Base-by-base conservation (phyloP, 75 land plant species). In the Selaginella moellendorffii region DNA sequence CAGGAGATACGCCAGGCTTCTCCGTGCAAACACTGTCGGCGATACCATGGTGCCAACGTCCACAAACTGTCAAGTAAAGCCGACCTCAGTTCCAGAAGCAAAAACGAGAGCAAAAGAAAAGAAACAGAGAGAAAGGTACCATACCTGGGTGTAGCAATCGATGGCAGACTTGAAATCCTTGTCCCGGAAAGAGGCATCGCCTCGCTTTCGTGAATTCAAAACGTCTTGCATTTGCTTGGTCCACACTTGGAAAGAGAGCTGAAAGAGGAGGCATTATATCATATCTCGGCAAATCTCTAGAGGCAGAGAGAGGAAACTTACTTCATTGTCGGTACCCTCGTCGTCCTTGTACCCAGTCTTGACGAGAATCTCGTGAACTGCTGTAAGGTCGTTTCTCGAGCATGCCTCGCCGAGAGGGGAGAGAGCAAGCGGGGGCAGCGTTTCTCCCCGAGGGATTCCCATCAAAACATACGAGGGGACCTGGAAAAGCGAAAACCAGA, bases 231-330 rank as follows among this genome's bases (percentile, higher is more conserved):
- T 87, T 66, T 86, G 84, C 51, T 81, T 79, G 24, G 96, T 86
- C 96, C 96, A 89, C 65, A 77, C 75, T 77, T 89, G 96, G 69
- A 89, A 89, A 18, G 96, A 89, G 25, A 89, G 80, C 96, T 89
- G 84, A n/a, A n/a, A n/a, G n/a, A n/a, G n/a, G n/a, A n/a, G n/a
- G n/a, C n/a, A n/a, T n/a, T n/a, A n/a, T n/a, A n/a, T n/a, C n/a
- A n/a, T n/a, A n/a, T n/a, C n/a, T n/a, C n/a, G n/a, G n/a, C n/a
- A n/a, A n/a, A n/a, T n/a, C n/a, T n/a, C n/a, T n/a, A n/a, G n/a
- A n/a, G n/a, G n/a, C 59, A 56, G n/a, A 56, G 24, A 56, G 60
- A 14, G 0, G 0, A 62, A 24, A 66, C 63, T 28, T 25, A 89
- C 96, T 82, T 89, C 96, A 66, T 78, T 83, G 28, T 83, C 79